These are phyloP conservation scores for Heracleum sosnowskyi DNA, from an alignment of 129 eudicot genomes.

Conservation along the genomic window DNA sequence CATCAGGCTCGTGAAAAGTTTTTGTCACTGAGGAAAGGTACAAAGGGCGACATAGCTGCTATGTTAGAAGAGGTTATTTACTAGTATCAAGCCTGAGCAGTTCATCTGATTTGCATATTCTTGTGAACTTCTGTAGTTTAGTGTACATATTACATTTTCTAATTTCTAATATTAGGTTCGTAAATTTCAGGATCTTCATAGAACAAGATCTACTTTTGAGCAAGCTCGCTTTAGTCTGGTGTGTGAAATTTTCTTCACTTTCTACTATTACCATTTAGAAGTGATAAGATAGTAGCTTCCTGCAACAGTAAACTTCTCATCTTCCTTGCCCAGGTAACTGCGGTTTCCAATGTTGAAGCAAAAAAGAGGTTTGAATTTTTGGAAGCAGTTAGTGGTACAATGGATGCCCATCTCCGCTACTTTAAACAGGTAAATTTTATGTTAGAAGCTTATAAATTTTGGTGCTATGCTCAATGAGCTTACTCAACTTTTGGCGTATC, in stretches of 20 bases:
- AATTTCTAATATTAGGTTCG: conserved; percentile 14
- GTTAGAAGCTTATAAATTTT: not conserved
- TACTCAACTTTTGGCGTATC: conserved; percentile 17
- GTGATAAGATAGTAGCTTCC: not conserved
- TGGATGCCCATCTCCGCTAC: conserved; percentile 98
- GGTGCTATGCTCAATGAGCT: conserved; percentile 10
- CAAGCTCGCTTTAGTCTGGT: conserved; percentile 98
- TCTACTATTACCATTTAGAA: not conserved
- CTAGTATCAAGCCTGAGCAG: not conserved
- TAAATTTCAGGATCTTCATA: conserved; percentile 73
- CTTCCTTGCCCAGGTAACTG: conserved; percentile 54
- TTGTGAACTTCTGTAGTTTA: not conserved
- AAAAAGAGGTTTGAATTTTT: conserved; percentile 94
- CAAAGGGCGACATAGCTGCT: conserved; percentile 75
- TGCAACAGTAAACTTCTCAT: not conserved
- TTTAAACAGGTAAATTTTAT: conserved; percentile 68
- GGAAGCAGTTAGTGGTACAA: conserved; percentile 98
- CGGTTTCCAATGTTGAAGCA: conserved; percentile 93
- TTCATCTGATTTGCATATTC: not conserved
- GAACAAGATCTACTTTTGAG: conserved; percentile 91
- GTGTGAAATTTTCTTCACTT: conserved; percentile 11
- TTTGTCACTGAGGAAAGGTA: conserved; percentile 82
- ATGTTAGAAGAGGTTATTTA: conserved; percentile 88
- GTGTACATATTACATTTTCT: not conserved
- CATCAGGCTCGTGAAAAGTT: conserved; percentile 91